phyloP scores from a whole-genome alignment of 2,329 filamentous ascomycete genomes.

The Talaromyces sp. region DNA sequence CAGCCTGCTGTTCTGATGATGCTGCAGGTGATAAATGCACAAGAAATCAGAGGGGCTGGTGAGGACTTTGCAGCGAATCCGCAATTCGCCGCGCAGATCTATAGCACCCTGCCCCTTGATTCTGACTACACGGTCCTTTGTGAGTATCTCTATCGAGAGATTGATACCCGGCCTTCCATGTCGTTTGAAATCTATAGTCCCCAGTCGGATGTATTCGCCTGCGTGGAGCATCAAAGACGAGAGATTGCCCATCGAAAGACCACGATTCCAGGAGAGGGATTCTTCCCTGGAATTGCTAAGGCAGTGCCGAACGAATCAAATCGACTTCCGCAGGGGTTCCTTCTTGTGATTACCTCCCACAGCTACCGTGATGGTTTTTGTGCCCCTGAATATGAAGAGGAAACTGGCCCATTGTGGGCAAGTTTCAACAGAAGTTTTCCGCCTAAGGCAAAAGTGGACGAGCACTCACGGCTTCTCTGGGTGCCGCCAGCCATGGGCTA shows the following conservation, averaged over 20 bases:
- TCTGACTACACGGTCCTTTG: conserved; percentile 10
- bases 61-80: not conserved
- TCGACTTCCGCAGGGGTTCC: conserved; percentile 2
- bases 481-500: not conserved
- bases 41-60: not conserved
- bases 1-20: conserved; percentile 5
- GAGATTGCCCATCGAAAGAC: conserved; percentile 17
- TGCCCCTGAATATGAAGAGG: not conserved
- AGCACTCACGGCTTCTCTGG: not conserved
- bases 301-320: not conserved
- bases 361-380: not conserved
- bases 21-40: not conserved
- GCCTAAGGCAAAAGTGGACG: not conserved
- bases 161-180: not conserved
- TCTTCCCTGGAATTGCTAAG: conserved; percentile 15
- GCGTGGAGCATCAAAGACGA: conserved; percentile 20
- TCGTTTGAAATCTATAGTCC: conserved; percentile 19
- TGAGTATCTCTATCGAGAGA: conserved; percentile 5
- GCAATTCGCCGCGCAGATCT: conserved; percentile 16
- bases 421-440: conserved; percentile 14
- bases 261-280: not conserved
- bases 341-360: conserved; percentile 15
- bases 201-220: conserved; percentile 16
- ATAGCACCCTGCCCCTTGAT: conserved; percentile 18
- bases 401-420: conserved; percentile 10